Conservation (phyloP, 1,284 basidiomycete genomes). For the Sporisorium graminicola region DNA sequence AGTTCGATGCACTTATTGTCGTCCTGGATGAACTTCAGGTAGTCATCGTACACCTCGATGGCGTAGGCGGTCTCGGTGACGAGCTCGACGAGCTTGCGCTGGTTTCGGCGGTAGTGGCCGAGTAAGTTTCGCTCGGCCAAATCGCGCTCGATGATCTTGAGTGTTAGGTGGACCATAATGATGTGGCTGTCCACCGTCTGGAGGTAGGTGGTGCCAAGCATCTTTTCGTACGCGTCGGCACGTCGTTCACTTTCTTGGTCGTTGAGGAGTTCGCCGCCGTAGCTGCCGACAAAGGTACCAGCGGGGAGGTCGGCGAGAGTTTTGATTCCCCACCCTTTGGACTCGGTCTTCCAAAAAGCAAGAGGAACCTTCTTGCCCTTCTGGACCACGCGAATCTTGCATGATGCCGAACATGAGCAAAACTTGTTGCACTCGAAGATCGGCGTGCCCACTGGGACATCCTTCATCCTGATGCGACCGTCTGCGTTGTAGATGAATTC, state of each 20-base stretch:
- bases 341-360: slow-evolving; percentile 76
- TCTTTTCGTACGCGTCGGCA: slow-evolving; percentile 78
- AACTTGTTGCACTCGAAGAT: slow-evolving; percentile 88
- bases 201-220: slow-evolving; percentile 82
- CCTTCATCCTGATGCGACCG: slow-evolving; percentile 22
- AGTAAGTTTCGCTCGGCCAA: slow-evolving; percentile 16
- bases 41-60: slow-evolving; percentile 33
- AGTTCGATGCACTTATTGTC: background rate
- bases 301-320: slow-evolving; percentile 62
- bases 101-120: slow-evolving; percentile 14
- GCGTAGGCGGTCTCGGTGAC: slow-evolving; percentile 4
- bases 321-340: slow-evolving; percentile 77
- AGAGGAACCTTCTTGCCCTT: slow-evolving; percentile 75
- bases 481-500: slow-evolving; percentile 43
- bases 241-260: slow-evolving; percentile 78
- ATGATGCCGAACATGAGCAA: slow-evolving; percentile 82
- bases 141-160: slow-evolving; percentile 38
- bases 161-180: slow-evolving; percentile 71
- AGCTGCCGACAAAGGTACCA: slow-evolving; percentile 83
- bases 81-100: slow-evolving; percentile 18
- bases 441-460: slow-evolving; percentile 71
- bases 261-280: slow-evolving; percentile 84
- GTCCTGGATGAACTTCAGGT: slow-evolving; percentile 10
- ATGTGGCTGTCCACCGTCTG: slow-evolving; percentile 84
- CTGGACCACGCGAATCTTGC: slow-evolving; percentile 86